These are phyloP conservation scores for Warburgia ugandensis DNA, from an alignment of 164 flowering plant genomes.

Conservation along the genomic window DNA sequence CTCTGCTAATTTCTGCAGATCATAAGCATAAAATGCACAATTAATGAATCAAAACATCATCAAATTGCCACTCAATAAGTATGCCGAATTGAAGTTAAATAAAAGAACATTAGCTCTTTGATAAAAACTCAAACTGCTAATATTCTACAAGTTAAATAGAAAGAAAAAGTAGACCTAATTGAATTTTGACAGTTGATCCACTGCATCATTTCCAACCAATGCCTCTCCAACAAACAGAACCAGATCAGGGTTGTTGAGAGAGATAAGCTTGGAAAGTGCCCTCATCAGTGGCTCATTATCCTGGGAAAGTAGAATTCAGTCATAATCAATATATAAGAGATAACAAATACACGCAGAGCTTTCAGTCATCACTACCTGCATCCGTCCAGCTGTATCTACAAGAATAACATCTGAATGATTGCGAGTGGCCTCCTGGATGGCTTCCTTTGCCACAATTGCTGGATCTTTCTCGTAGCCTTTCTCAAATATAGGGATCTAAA, in stretches of 20 bases:
- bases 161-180: too few species aligned
- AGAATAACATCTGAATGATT: conserved; percentile 93
- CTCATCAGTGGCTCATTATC: conserved; percentile 98
- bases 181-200: conserved; percentile 90
- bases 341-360: background rate
- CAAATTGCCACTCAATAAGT: too few species aligned
- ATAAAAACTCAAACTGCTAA: too few species aligned
- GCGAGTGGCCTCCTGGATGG: conserved; percentile 82
- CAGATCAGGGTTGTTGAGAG: conserved; percentile 85
- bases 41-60: too few species aligned
- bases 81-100: too few species aligned
- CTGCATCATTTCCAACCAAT: conserved; percentile 96
- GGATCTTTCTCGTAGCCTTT: conserved; percentile 83
- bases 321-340: background rate
- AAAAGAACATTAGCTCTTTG: too few species aligned
- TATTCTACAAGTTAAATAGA: too few species aligned
- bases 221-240: conserved; percentile 98
- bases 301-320: conserved; percentile 26
- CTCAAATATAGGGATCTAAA: conserved; percentile 9
- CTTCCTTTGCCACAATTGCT: conserved; percentile 94
- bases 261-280: conserved; percentile 84
- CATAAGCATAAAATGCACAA: background rate
- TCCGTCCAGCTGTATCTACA: conserved; percentile 96
- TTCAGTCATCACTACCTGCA: too few species aligned
- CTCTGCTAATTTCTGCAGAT: conserved; percentile 89